Evolutionary conservation across 768 basidiomycete species (phyloP).

Genomic region (Pisolithus marmoratus): DNA sequence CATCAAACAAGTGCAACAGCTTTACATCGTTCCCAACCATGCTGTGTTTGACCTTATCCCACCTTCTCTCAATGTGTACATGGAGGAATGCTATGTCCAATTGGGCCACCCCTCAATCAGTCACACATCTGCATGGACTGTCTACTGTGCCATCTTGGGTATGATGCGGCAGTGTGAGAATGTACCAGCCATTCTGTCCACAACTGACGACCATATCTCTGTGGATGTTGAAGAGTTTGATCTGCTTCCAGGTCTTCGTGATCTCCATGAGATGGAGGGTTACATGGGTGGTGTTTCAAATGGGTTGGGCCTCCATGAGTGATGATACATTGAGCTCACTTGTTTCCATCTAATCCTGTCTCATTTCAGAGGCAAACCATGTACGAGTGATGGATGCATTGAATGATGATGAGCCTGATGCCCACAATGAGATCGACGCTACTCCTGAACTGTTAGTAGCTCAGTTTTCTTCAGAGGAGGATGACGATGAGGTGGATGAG

Average conservation of each 20-base stretch:
- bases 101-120: conserved; percentile 22
- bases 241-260: background rate
- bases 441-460: background rate
- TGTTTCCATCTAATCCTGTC: background rate
- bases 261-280: background rate
- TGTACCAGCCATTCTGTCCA: background rate
- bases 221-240: background rate
- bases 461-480: background rate
- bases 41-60: conserved; percentile 33
- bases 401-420: background rate
- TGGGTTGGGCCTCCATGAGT: background rate
- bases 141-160: background rate
- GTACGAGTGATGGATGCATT: background rate
- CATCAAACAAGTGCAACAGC: no score
- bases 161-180: background rate
- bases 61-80: conserved; percentile 18
- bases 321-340: no score
- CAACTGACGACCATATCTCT: background rate
- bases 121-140: conserved; percentile 17
- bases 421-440: background rate
- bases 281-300: background rate
- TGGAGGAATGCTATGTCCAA: conserved; percentile 8
- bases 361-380: background rate
- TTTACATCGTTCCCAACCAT: conserved; percentile 3
- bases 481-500: background rate